Evolutionary conservation across 192 early-diverging fungal species (phyloP), one percentile per base, ranked within the genome.

Genomic region (Coemansia sp.): DNA sequence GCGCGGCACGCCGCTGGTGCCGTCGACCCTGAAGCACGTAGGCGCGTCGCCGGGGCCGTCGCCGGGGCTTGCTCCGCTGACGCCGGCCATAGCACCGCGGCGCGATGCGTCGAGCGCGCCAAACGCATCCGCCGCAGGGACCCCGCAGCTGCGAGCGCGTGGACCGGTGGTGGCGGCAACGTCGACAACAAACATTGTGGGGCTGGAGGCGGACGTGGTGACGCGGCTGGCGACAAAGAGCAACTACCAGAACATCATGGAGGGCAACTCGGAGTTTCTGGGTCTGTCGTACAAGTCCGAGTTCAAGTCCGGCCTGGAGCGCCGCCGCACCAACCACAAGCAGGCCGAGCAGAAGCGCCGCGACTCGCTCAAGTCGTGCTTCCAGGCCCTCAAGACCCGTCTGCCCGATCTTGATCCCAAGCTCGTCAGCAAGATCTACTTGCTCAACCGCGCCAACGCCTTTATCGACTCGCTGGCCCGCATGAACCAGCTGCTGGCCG

Each of bases 301-400:
- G 53, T 80, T 93, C 25, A 83, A 88, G 29, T 82, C 82, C 5
- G 88, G 89, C 0, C 70, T 94, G 38, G 91, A 94, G 65, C 69
- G 83, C 0, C 85, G 92, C 8, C 85, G 87, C n/a, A 90, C 87
- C 10, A 86, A 85, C 13, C 96, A 98, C 75, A 95, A 97, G 69
- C 86, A 92, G 36, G 93, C 94, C 3, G 96, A 98, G 66, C 96
- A 98, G 67, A 91, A 90, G 64, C 88, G 96, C 9, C 81, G 96
- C 7, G 96, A 98, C 58, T 88, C 88, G 25, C 82, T 98, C 4
- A 96, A 96, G 52, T 67, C 85, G 36, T 90, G 88, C 43, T 98
- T 98, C 63, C 91, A 97, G 31, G 77, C 85, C 8, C 68, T 98
- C 8, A 73, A 82, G 36, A 46, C 60, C 1, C 71, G 89, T 26